phyloP scores from a whole-genome alignment of 2,329 filamentous ascomycete species.

The Leptodontidium sp. region DNA sequence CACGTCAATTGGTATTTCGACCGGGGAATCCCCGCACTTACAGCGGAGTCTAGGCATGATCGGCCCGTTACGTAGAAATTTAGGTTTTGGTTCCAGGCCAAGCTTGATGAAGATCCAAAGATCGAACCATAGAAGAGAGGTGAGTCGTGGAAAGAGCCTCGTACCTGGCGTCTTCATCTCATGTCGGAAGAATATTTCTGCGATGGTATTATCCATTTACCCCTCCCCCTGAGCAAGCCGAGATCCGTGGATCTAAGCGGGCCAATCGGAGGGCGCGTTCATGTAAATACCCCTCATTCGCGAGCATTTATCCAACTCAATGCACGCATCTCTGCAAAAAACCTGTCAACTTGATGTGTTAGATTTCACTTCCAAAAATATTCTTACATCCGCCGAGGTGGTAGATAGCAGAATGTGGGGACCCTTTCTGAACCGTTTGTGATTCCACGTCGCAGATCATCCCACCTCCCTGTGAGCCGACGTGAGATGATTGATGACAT shows the following conservation, averaged over 20 bases:
- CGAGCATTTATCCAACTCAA: not conserved
- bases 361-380: no score
- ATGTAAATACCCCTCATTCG: conserved; percentile 17
- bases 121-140: not conserved
- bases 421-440: no score
- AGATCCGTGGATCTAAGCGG: not conserved
- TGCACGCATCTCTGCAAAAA: no score
- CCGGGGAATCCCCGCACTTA: conserved; percentile 3
- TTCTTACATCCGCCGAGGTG: no score
- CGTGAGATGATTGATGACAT: no score
- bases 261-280: not conserved
- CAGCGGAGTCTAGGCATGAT: conserved; percentile 2
- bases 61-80: not conserved
- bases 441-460: no score
- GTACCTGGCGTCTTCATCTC: not conserved
- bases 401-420: no score
- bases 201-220: conserved; percentile 12
- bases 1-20: not conserved
- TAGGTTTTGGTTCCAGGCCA: not conserved
- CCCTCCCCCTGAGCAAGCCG: conserved; percentile 6
- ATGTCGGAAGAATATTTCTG: conserved; percentile 16
- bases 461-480: no score
- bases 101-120: not conserved
- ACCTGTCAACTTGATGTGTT: no score
- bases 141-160: not conserved